Evolutionary conservation across 2,329 filamentous ascomycete genomes (phyloP), one percentile per base, ranked within the genome.

Genomic region (Calonectria henricotiae): DNA sequence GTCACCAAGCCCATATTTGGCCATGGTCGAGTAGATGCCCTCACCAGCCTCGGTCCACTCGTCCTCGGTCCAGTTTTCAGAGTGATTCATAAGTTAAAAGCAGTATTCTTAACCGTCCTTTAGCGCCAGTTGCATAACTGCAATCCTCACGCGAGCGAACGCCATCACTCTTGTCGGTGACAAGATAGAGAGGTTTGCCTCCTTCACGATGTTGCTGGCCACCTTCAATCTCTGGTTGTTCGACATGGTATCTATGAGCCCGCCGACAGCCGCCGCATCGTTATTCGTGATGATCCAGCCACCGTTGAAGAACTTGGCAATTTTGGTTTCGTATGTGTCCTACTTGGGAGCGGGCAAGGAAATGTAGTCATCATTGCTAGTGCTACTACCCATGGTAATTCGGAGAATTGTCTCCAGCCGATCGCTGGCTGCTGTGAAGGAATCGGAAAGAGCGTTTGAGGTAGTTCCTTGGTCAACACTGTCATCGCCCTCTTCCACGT

Each of bases 241-340:
- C 17, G 49, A 39, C 30, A 66, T 35, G 37, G 63, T 58, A 30
- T 55, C 30, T 12, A 66, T 54, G 30, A 66, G 51, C 1, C 44
- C 39, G 13, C 30, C 60, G 41, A 66, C 63, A 37, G 63, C 41
- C 12, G 27, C 63, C 1, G 63, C 51, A 13, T 66, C 63, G 30
- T 66, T 51, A n/a, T 66, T 55, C 27, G 46, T 66, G 17, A 66
- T 54, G 49, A 54, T 60, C 63, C 63, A 66, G 32, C 63, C 63
- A n/a, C 63, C 63, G 9, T 66, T 66, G 39, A 66, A 66, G 47
- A 66, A 66, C 25, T 66, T 66, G 12, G 63, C 63, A 23, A 66
- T 30, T 9, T 66, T 66, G 41, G 63, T 66, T 20, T 66, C 63
- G 15, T 66, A 66, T 25, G 63, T 66, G 35, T 66, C 63, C 63